A percentile compares a stretch with the other conserved stretches of the same genome.
Conservation (phyloP, 768 basidiomycete genomes). For the Clitopilus hobsonii region DNA sequence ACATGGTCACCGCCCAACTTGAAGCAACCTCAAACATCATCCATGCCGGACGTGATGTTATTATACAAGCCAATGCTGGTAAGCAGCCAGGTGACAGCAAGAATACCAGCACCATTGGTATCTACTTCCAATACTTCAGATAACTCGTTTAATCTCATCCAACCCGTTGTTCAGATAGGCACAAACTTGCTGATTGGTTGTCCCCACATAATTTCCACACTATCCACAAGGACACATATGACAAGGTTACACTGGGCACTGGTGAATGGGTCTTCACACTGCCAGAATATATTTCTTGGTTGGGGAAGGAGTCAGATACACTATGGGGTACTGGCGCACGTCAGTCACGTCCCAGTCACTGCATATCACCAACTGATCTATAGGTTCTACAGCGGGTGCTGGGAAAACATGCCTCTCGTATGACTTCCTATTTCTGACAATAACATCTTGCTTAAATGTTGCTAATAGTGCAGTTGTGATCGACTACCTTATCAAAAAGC, state of each 20-base stretch:
- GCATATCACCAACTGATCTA: not conserved
- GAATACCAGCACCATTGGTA: too few species aligned
- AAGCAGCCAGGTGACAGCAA: too few species aligned
- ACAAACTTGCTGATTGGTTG: not conserved
- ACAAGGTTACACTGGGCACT: not conserved
- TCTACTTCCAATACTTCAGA: too few species aligned
- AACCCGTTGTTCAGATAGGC: too few species aligned
- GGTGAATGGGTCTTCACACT: not conserved
- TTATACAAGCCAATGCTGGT: too few species aligned
- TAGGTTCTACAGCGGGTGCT: not conserved
- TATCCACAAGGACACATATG: not conserved
- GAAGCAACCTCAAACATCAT: too few species aligned
- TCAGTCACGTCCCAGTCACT: not conserved
- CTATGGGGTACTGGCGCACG: not conserved
- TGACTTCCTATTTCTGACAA: not conserved
- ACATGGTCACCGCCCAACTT: too few species aligned
- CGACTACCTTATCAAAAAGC: not conserved
- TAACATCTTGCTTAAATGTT: not conserved
- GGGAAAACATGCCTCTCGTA: not conserved
- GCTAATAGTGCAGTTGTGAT: not conserved
- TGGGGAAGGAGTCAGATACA: not conserved
- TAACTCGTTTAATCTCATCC: too few species aligned
- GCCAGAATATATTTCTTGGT: not conserved
- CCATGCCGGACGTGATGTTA: too few species aligned
- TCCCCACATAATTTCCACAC: not conserved